Base-by-base conservation (phyloP, 1,284 basidiomycete genomes). In the Ceratobasidium sp. region DNA sequence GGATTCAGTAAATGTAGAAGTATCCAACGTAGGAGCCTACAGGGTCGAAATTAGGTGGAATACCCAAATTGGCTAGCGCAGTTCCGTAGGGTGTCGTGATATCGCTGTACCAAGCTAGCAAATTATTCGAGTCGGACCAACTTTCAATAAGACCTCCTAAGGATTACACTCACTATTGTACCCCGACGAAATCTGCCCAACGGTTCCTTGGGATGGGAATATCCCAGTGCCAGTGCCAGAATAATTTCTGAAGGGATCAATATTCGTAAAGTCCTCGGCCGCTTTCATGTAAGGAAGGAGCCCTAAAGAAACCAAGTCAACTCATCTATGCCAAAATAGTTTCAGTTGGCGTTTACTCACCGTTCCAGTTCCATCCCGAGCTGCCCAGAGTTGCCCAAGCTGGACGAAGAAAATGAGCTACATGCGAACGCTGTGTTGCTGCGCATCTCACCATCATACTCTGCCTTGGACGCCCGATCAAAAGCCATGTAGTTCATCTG, bases 271-370 rank as follows among this genome's bases (percentile, higher is more conserved):
- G 66, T 77, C 71, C 75, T 84, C 81, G 7, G 81, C 76, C 81
- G 84, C 85, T 78, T 82, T 83, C 80, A 85, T 83, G 80, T 83
- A 84, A 2, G 80, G 79, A 64, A 83, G 81, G 54, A 86, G 79
- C n/a, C 71, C 71, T 75, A 44, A 25, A 44, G n/a, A 25, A 4
- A 40, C 17, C 2, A 25, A 0, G 25, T 65, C 49, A 75, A n/a
- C 32, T 37, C 19, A 6, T 6, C 3, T 15, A 8, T 19, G 51
- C 22, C 2, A 4, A 9, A 8, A 32, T 56, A 3, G 22, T 11
- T 25, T 54, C n/a, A 43, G 22, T 37, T 37, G 19, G 32, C 6
- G 25, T 22, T 22, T 22, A 29, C 61, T 66, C n/a, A 65, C 79
- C 82, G 49, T 82, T 77, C 80, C 82, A 85, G 80, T 82, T 84